phyloP scores from a whole-genome alignment of 1,139 yeast species.

The Diutina catenulata region DNA sequence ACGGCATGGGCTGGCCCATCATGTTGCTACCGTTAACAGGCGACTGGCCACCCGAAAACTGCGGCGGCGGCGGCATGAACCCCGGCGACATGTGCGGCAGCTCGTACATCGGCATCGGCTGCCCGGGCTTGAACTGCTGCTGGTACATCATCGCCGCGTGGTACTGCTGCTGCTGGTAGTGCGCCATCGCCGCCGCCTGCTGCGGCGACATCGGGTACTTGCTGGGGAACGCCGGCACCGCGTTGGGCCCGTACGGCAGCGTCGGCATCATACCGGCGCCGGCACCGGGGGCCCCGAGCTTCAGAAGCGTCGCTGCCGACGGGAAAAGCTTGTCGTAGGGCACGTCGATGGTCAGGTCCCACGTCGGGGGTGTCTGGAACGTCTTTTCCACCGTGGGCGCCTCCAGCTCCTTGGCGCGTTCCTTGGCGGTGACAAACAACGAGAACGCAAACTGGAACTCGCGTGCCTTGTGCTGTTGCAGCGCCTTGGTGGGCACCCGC shows the following conservation, averaged over 20 bases:
- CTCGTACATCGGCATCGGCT: slow-evolving; percentile 4
- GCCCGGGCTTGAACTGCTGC: slow-evolving; percentile 10
- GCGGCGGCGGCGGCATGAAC: slow-evolving; percentile 3
- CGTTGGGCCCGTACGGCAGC: slow-evolving; percentile 10
- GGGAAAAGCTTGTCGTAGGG: slow-evolving; percentile 34
- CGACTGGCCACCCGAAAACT: background rate
- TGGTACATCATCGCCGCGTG: slow-evolving; percentile 26
- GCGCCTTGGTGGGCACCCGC: slow-evolving; percentile 35
- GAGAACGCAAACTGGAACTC: slow-evolving; percentile 42
- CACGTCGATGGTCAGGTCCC: slow-evolving; percentile 52
- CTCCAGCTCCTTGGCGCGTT: slow-evolving; percentile 19
- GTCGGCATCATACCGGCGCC: slow-evolving; percentile 10
- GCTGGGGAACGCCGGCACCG: slow-evolving; percentile 8
- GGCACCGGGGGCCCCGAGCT: slow-evolving; percentile 15
- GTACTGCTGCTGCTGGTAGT: slow-evolving; percentile 24
- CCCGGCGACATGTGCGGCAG: slow-evolving; percentile 4
- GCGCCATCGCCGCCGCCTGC: slow-evolving; percentile 22
- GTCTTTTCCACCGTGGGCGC: slow-evolving; percentile 40
- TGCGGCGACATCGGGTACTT: slow-evolving; percentile 14
- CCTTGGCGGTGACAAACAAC: slow-evolving; percentile 35
- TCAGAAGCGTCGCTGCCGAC: slow-evolving; percentile 6
- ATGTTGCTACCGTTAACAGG: too few species aligned
- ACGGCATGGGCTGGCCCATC: too few species aligned
- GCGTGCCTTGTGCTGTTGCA: slow-evolving; percentile 23
- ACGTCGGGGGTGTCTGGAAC: slow-evolving; percentile 69